These are phyloP conservation scores for Passalora sequoiae DNA, from an alignment of 2,329 filamentous ascomycete genomes.

Conservation along the genomic window DNA sequence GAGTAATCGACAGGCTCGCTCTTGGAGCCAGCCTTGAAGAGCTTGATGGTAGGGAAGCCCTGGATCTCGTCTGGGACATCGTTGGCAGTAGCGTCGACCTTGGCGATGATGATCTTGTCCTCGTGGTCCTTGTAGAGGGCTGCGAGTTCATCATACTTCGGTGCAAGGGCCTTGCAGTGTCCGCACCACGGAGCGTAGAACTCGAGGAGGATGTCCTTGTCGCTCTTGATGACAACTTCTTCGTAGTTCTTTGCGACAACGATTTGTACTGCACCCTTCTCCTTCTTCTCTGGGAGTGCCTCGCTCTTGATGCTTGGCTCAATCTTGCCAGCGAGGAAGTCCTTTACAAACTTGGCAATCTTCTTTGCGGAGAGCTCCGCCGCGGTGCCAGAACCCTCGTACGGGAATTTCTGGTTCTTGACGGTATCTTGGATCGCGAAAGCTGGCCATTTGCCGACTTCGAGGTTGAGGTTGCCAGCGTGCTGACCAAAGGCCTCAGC, in stretches of 20 bases:
- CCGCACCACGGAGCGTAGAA: conserved; percentile 90
- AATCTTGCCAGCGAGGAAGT: conserved; percentile 80
- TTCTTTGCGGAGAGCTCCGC: conserved; percentile 68
- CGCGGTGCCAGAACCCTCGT: conserved; percentile 59
- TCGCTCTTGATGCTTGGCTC: conserved; percentile 98
- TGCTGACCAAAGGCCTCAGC: conserved; percentile 91
- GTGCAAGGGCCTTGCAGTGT: conserved; percentile 64
- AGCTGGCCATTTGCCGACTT: conserved; percentile 88
- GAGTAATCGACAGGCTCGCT: conserved; percentile 76
- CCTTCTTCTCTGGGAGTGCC: conserved; percentile 88
- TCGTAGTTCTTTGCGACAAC: conserved; percentile 94
- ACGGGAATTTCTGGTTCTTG: conserved; percentile 98
- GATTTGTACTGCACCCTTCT: conserved; percentile 71
- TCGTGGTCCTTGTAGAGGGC: conserved; percentile 49
- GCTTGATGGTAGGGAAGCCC: conserved; percentile 99
- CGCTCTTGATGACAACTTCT: conserved; percentile 81
- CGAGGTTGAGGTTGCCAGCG: conserved; percentile 93
- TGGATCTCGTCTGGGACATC: conserved; percentile 95
- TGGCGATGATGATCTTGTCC: conserved; percentile 60
- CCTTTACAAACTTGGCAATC: conserved; percentile 77
- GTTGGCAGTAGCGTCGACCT: conserved; percentile 94
- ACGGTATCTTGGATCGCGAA: conserved; percentile 94
- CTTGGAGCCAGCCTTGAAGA: conserved; percentile 90
- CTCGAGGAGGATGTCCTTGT: conserved; percentile 95
- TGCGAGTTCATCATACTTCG: conserved; percentile 63